Evolutionary conservation across 225 moss, liverwort and hornwort species (phyloP).

Genomic region (Lunularia cruciata): DNA sequence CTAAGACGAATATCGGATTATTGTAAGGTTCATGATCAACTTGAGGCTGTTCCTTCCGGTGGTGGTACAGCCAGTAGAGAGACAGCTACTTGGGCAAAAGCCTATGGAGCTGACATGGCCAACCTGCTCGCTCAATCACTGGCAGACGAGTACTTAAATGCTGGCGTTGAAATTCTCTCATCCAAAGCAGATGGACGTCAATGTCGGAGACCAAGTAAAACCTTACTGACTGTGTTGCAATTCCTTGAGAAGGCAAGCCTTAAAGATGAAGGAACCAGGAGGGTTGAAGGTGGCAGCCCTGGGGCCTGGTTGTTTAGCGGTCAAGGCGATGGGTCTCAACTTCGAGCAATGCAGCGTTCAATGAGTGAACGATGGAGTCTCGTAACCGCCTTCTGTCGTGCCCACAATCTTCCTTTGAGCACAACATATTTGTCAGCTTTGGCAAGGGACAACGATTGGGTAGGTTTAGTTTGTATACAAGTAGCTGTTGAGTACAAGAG

Average conservation of each 20-base stretch:
- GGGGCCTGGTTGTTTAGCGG: constrained; percentile 83
- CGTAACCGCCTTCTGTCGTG: constrained; percentile 91
- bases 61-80: constrained; percentile 25
- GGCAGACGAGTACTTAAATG: constrained; percentile 70
- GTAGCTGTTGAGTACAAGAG: too few relatives aligned
- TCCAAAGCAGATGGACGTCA: constrained; percentile 46
- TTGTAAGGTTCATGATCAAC: constrained; percentile 45
- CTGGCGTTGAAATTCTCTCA: constrained; percentile 57
- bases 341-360: constrained; percentile 75
- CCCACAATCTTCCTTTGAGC: constrained; percentile 82
- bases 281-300: constrained; percentile 60
- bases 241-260: constrained; percentile 82
- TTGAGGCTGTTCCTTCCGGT: constrained; percentile 38
- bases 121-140: constrained; percentile 57
- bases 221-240: constrained; percentile 50
- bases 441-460: constrained; percentile 95
- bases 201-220: constrained; percentile 47
- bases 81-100: constrained; percentile 31
- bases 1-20: constrained; percentile 71
- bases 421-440: constrained; percentile 73
- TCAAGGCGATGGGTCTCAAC: constrained; percentile 79
- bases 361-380: constrained; percentile 95
- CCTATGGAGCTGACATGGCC: constrained; percentile 29
- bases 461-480: constrained; percentile 25
- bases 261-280: constrained; percentile 58